These are phyloP conservation scores for Sicyos edulis DNA, from an alignment of 306 rosid genomes.

Conservation along the genomic window DNA sequence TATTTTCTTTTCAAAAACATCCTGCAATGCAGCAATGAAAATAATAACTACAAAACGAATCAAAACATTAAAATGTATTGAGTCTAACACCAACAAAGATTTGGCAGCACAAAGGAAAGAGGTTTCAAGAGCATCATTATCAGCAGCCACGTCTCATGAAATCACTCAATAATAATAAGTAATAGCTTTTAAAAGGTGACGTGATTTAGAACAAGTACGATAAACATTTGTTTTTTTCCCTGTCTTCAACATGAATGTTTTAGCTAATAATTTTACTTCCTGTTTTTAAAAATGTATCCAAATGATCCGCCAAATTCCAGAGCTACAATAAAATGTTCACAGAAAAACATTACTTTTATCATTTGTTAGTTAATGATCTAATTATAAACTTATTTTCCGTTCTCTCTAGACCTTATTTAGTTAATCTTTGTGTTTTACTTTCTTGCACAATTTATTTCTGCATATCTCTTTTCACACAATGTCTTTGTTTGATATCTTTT, in stretches of 20 bases:
- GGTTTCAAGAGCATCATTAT: neutral
- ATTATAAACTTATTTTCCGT: neutral
- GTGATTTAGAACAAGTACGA: neutral
- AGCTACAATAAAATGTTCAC: neutral
- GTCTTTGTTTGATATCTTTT: neutral
- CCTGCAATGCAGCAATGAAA: constrained; percentile 35
- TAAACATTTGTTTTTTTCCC: too few relatives aligned
- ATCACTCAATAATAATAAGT: neutral
- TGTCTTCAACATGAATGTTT: too few relatives aligned
- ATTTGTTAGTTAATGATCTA: neutral
- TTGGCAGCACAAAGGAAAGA: neutral
- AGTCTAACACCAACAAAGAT: neutral
- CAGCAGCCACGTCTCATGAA: constrained; percentile 5
- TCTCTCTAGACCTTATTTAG: neutral
- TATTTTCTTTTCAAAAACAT: constrained; percentile 37
- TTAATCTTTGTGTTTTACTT: neutral
- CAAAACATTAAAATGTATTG: constrained; percentile 9
- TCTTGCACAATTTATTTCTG: neutral
- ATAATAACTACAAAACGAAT: neutral
- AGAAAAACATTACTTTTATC: neutral
- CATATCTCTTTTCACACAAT: neutral
- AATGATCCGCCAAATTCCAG: neutral
- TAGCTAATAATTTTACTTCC: too few relatives aligned
- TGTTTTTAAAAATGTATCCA: neutral
- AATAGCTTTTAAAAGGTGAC: neutral